These are phyloP conservation scores for Yamadazyma membranifaciens DNA, from an alignment of 1,139 yeast genomes.

Conservation along the genomic window DNA sequence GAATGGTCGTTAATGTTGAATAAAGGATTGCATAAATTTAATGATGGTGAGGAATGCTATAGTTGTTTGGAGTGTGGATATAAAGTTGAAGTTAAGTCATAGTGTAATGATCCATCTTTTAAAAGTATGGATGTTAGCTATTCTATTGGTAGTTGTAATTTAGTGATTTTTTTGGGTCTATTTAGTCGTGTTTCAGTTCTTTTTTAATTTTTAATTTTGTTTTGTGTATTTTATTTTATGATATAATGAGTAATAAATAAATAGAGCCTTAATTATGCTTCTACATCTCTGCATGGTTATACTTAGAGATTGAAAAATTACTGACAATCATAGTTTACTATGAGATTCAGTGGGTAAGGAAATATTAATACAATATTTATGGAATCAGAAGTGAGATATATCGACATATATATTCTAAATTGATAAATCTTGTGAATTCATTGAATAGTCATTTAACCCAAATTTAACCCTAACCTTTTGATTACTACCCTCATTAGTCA, in stretches of 20 bases:
- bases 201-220: not conserved
- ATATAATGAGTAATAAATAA: slow-evolving; percentile 2
- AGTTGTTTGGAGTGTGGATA: slow-evolving; percentile 70
- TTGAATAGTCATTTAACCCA: slow-evolving; percentile 8
- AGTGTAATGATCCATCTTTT: slow-evolving; percentile 9
- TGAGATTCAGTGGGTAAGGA: no score
- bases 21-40: slow-evolving; percentile 49
- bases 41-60: slow-evolving; percentile 45
- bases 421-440: slow-evolving; percentile 2
- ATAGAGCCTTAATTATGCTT: no score
- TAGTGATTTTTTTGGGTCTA: not conserved
- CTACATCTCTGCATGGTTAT: not conserved
- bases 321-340: no score
- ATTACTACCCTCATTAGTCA: not conserved
- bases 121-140: slow-evolving; percentile 1
- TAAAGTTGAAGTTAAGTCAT: slow-evolving; percentile 40
- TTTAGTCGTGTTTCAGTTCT: slow-evolving; percentile 2
- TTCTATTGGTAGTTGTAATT: not conserved
- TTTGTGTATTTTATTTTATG: not conserved
- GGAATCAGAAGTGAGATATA: no score
- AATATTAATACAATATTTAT: no score
- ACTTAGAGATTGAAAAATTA: no score
- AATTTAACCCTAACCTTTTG: slow-evolving; percentile 1
- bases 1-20: slow-evolving; percentile 90
- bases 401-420: slow-evolving; percentile 1